Percentiles rank a stretch among this genome's conserved stretches.
Conservation (phyloP, 208 protist genomes). For the Wallacemonas sp. region DNA sequence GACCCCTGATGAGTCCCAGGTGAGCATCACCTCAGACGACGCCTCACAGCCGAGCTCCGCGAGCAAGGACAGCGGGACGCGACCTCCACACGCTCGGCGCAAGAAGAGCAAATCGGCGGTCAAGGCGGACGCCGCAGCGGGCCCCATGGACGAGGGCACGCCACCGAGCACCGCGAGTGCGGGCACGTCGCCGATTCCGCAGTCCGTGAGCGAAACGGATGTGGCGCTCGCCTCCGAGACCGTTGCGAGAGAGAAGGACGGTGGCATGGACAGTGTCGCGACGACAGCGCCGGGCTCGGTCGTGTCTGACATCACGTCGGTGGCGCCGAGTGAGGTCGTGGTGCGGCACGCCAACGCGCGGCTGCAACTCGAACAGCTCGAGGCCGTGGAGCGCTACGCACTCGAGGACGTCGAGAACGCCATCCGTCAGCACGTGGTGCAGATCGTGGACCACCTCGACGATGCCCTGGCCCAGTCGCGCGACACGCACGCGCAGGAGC, state of each 20-base stretch:
- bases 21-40: conserved; percentile 76
- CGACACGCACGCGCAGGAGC: conserved; percentile 2
- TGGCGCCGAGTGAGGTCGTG: neutral
- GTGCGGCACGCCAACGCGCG: neutral
- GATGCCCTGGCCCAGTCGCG: neutral
- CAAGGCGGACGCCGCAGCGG: neutral
- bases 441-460: conserved; percentile 14
- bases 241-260: neutral
- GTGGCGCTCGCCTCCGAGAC: neutral
- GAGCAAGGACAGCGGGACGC: conserved; percentile 19
- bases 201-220: neutral
- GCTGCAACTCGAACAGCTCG: conserved; percentile 6
- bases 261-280: neutral
- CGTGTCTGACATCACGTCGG: conserved; percentile 1
- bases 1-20: conserved; percentile 30
- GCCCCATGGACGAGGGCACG: neutral
- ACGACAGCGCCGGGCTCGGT: neutral
- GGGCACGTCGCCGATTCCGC: neutral
- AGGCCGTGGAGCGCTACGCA: conserved; percentile 13
- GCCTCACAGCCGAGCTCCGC: conserved; percentile 27
- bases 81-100: too few species aligned
- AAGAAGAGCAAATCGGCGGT: conserved; percentile 2
- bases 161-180: neutral
- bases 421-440: conserved; percentile 1
- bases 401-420: conserved; percentile 17